Conservation (phyloP, 179 eudicot species). For the Silene noctiflora region DNA sequence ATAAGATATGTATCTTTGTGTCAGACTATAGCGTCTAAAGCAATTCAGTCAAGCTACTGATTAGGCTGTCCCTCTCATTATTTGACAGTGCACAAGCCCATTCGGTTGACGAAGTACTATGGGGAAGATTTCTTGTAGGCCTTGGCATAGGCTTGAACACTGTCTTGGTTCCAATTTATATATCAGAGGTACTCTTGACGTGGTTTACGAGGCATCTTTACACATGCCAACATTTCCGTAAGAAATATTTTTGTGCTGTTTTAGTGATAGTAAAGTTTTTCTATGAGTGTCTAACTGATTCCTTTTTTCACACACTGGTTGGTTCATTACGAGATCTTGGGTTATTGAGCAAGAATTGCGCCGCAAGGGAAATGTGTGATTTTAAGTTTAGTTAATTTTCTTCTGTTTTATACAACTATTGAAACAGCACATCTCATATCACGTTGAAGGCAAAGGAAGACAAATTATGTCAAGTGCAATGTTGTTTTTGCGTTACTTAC, state of each 20-base stretch:
- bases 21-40: not conserved
- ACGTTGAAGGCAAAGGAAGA: not conserved
- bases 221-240: not conserved
- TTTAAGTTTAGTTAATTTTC: not conserved
- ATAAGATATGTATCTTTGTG: too few species aligned
- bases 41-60: not conserved
- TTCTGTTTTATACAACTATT: too few species aligned
- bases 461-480: not conserved
- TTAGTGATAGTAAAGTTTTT: too few species aligned
- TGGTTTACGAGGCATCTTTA: not conserved
- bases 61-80: slow-evolving; percentile 8
- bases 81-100: slow-evolving; percentile 77
- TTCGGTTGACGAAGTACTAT: slow-evolving; percentile 60
- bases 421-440: not conserved
- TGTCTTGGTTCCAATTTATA: slow-evolving; percentile 76
- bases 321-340: not conserved
- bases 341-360: not conserved
- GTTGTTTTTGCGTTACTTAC: too few species aligned
- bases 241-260: too few species aligned
- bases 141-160: slow-evolving; percentile 90
- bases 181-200: slow-evolving; percentile 59
- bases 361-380: not conserved
- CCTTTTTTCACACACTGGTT: not conserved
- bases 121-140: slow-evolving; percentile 85
- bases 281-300: too few species aligned